Evolutionary conservation across 2,329 filamentous ascomycete species (phyloP), one percentile per base, ranked within the genome.

Genomic region (Neocucurbitaria cava): DNA sequence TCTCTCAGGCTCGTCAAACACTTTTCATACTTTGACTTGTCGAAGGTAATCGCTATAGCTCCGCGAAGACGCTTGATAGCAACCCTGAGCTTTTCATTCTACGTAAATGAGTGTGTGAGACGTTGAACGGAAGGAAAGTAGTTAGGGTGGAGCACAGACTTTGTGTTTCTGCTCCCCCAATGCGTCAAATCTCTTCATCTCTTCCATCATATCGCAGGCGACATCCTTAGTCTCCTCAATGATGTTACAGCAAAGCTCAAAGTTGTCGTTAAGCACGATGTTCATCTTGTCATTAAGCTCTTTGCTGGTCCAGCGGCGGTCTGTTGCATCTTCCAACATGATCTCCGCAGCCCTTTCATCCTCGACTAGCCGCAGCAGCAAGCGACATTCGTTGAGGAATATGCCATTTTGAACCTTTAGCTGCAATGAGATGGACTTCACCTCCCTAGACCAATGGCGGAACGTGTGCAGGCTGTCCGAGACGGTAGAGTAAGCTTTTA

Each of bases 381-480:
- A 44, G 11, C 62, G 59, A 18, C 64, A 61, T 48, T 70, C 62
- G 15, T 68, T 68, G 5, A 56, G 45, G 35, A 68, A 70, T 8
- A 65, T 63, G 5, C 55, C 49, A 20, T 61, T 56, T 2, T 56
- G 53, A 3, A 61, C 52, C 17, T 53, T 56, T 2, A 70, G 49
- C 21, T 60, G 59, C 2, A 55, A 20, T 9, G 56, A 53, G 2
- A 68, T 49, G 6, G 44, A 47, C 23, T 50, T 59, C 8, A 69
- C 52, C 30, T 65, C 68, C 44, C 45, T 59, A 0, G 57, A 63
- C 23, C 55, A 62, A 24, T 62, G 61, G 3, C 61, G 60, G 31
- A 70, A 62, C 5, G 60, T 61, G 28, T 52, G 56, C 5, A 65
- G 39, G 11, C 49, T 49, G 11, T 49, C 46, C 1, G 51, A 45